Evolutionary conservation across 768 basidiomycete species (phyloP).

Genomic region (Hericium alpestre): DNA sequence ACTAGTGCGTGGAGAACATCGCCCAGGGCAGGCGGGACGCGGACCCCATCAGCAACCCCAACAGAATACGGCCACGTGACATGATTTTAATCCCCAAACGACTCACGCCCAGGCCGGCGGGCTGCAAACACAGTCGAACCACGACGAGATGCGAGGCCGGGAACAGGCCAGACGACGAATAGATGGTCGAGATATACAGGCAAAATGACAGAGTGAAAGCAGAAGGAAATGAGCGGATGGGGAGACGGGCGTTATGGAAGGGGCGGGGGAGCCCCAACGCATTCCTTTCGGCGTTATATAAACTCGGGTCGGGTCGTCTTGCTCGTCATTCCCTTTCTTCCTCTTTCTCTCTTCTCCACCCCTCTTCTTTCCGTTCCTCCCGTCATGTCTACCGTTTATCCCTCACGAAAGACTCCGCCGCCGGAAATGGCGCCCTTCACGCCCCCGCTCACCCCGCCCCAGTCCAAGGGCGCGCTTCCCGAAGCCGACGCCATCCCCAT

Average conservation of each 20-base stretch:
- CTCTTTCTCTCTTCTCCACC: neutral
- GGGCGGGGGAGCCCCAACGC: conserved; percentile 2
- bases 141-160: neutral
- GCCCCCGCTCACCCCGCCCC: conserved; percentile 9
- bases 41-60: conserved; percentile 4
- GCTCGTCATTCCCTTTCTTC: neutral
- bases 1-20: no score
- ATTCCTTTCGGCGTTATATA: conserved; percentile 6
- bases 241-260: neutral
- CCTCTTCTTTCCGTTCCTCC: conserved; percentile 10
- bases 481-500: conserved; percentile 18
- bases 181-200: neutral
- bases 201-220: no score
- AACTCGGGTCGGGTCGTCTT: neutral
- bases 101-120: neutral
- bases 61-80: conserved; percentile 12
- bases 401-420: conserved; percentile 14
- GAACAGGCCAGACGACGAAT: neutral
- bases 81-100: conserved; percentile 3
- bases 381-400: conserved; percentile 21
- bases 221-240: no score
- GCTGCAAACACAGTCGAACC: no score
- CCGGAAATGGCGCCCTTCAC: conserved; percentile 14
- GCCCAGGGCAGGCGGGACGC: no score
- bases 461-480: conserved; percentile 1